Conservation (phyloP, 2,329 filamentous ascomycete genomes). For the Ophiobolus disseminans region DNA sequence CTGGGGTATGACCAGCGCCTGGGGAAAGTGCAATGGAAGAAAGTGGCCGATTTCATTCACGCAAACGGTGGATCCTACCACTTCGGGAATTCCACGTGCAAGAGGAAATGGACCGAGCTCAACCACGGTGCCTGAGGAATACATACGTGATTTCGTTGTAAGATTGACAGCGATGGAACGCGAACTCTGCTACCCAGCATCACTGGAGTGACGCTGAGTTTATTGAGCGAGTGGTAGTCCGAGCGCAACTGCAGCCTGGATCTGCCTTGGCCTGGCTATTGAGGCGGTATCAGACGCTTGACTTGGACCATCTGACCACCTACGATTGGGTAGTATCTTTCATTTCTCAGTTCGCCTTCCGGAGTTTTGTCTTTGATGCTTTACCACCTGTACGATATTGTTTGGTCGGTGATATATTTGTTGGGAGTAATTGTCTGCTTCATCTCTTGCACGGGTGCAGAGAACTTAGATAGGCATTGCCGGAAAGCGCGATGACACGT, state of each 20-base stretch:
- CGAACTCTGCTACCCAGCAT: no score
- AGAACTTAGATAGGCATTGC: conserved; percentile 11
- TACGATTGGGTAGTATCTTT: neutral
- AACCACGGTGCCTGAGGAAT: conserved; percentile 7
- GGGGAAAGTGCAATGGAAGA: conserved; percentile 65
- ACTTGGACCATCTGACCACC: neutral
- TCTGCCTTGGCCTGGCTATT: neutral
- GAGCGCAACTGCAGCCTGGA: neutral
- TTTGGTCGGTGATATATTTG: conserved; percentile 4
- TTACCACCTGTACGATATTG: neutral
- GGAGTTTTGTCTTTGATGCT: conserved; percentile 2
- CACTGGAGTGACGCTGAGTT: neutral
- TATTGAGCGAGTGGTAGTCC: neutral
- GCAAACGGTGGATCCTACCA: conserved; percentile 62
- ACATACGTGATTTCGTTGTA: neutral
- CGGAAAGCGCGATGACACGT: conserved; percentile 10
- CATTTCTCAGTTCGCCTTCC: neutral
- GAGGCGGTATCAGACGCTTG: neutral
- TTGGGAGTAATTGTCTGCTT: neutral
- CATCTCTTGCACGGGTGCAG: conserved; percentile 4
- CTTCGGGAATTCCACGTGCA: conserved; percentile 68
- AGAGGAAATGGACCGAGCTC: conserved; percentile 65
- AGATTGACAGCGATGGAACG: no score
- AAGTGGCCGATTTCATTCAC: conserved; percentile 62
- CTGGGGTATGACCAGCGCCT: conserved; percentile 26